phyloP scores from a whole-genome alignment of 192 early-diverging fungal species.

The Lobosporangium transversale region DNA sequence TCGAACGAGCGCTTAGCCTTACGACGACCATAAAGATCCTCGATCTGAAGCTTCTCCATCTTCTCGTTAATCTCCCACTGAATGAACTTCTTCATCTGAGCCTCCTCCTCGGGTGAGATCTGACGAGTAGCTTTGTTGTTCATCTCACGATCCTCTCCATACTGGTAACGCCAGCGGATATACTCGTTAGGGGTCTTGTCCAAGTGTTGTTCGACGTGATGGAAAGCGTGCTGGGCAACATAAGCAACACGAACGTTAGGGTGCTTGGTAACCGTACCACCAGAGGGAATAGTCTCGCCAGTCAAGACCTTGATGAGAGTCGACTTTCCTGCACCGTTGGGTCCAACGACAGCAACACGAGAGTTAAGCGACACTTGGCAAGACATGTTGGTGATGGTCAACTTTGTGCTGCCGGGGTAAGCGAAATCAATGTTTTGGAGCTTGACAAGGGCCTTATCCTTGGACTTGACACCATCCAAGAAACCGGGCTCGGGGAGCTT shows the following conservation, averaged over 20 bases:
- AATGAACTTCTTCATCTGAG: slow-evolving; percentile 55
- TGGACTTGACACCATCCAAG: slow-evolving; percentile 78
- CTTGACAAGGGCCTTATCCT: slow-evolving; percentile 81
- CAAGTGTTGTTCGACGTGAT: slow-evolving; percentile 85
- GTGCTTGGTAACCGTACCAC: slow-evolving; percentile 82
- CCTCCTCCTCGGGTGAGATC: slow-evolving; percentile 72
- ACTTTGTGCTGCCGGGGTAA: slow-evolving; percentile 73
- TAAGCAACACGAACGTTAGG: slow-evolving; percentile 86
- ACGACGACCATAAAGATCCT: slow-evolving; percentile 70
- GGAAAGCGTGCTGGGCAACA: slow-evolving; percentile 89
- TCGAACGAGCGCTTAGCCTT: slow-evolving; percentile 72
- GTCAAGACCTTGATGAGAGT: slow-evolving; percentile 73
- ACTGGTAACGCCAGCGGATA: slow-evolving; percentile 84
- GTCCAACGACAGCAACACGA: slow-evolving; percentile 82
- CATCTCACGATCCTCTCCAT: slow-evolving; percentile 81
- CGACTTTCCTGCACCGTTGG: slow-evolving; percentile 58
- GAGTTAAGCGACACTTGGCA: slow-evolving; percentile 75
- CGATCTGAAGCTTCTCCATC: slow-evolving; percentile 61
- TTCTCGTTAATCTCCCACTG: slow-evolving; percentile 58
- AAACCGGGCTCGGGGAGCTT: slow-evolving; percentile 79
- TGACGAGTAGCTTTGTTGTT: slow-evolving; percentile 77
- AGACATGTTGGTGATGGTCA: slow-evolving; percentile 69
- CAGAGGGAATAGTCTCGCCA: slow-evolving; percentile 79
- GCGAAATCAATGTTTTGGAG: slow-evolving; percentile 76
- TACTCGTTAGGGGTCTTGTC: slow-evolving; percentile 64